Evolutionary conservation across 129 eudicot genomes (phyloP).

Genomic region (Tagetes erecta): DNA sequence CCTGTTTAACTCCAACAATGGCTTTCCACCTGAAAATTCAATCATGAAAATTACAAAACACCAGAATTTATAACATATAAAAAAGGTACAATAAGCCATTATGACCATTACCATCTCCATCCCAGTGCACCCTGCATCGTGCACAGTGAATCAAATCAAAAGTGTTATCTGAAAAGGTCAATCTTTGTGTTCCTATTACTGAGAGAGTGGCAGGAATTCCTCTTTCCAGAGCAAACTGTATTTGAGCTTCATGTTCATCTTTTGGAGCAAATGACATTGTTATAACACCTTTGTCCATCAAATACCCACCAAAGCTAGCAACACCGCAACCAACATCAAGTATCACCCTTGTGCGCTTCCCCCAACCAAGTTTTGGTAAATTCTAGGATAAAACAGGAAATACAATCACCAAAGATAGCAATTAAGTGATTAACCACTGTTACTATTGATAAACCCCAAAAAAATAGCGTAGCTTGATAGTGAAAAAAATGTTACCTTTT

Average conservation of each 20-base stretch:
- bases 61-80: slow-evolving; percentile 3
- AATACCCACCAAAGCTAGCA: slow-evolving; percentile 98
- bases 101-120: slow-evolving; percentile 65
- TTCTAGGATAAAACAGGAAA: slow-evolving; percentile 43
- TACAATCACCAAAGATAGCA: background rate
- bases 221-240: slow-evolving; percentile 95
- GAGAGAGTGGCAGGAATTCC: slow-evolving; percentile 98
- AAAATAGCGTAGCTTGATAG: slow-evolving; percentile 13
- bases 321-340: slow-evolving; percentile 99
- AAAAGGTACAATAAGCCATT: background rate
- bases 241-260: slow-evolving; percentile 98
- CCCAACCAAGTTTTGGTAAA: slow-evolving; percentile 85
- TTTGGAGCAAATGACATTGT: slow-evolving; percentile 99
- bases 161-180: slow-evolving; percentile 86
- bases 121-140: slow-evolving; percentile 99
- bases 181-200: slow-evolving; percentile 96
- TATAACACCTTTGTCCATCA: slow-evolving; percentile 81
- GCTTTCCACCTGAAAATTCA: slow-evolving; percentile 79
- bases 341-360: slow-evolving; percentile 82
- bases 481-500: slow-evolving; percentile 53
- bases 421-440: background rate
- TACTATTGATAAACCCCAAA: slow-evolving; percentile 13
- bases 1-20: slow-evolving; percentile 87
- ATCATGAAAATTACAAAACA: slow-evolving; percentile 5
- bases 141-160: slow-evolving; percentile 97